Evolutionary conservation across 495 filamentous ascomycete genomes (phyloP), one percentile per base, ranked within the genome.

Genomic region (Penicillium desertorum): DNA sequence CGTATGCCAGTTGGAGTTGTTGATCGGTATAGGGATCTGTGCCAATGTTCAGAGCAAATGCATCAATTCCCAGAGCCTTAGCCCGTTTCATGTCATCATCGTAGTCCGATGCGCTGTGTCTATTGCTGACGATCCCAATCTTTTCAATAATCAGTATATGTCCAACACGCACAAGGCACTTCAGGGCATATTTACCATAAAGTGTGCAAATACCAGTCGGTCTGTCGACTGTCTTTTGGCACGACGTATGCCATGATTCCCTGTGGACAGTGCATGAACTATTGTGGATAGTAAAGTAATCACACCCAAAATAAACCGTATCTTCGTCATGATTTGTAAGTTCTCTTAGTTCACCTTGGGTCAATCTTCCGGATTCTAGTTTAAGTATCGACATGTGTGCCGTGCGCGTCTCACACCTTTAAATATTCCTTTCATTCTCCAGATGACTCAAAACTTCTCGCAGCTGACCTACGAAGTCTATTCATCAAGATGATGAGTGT

Each of bases 31-130:
- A 82, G 0, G 68, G 60, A 37, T 84, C 79, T 0, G 74, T 67
- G 5, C 79, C 83, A 41, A 85, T 82, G 61, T 85, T 85, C 45
- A 85, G 72, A 3, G 80, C 83, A 62, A 86, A 86, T 16, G 82
- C 81, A 57, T 86, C 82, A 59, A 86, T 84, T 14, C 82, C 81
- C 14, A 76, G 66, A 9, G 70, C 65, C 58, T 82, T 77, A 14
- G 83, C 82, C 4, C 74, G 75, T 39, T 73, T 64, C 76, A 86
- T 84, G 58, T 87, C 82, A 32, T 73, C 74, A 46, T 84, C 79
- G 56, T 78, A 84, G 64, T 84, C 82, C 8, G 72, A 66, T 1
- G 80, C 52, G 52, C 76, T 76, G 1, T 64, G 63, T 45, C 81
- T 77, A 51, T 80, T 72, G 57, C 75, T 73, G n/a, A 75, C 70